Evolutionary conservation across 2,329 filamentous ascomycete species (phyloP).

Genomic region (Biscogniauxia mediterranea): DNA sequence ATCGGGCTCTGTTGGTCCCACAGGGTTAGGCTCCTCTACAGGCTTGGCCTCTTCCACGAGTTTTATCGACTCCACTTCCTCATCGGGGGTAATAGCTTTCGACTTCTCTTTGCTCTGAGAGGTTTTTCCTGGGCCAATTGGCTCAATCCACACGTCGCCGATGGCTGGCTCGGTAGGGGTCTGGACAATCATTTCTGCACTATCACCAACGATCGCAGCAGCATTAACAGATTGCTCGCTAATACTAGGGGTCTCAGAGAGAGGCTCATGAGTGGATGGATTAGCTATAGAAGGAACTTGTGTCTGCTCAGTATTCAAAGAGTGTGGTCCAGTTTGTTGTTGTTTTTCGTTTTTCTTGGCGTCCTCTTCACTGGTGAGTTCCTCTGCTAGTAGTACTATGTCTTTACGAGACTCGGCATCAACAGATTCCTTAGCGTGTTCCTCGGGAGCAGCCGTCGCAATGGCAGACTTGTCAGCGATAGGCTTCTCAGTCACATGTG

Average conservation of each 20-base stretch:
- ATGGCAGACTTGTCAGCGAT: conserved; percentile 4
- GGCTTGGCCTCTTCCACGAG: background rate
- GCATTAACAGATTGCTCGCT: conserved; percentile 9
- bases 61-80: background rate
- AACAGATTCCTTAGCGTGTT: background rate
- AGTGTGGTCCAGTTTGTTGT: conserved; percentile 18
- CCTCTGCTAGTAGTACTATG: conserved; percentile 26
- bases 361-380: conserved; percentile 32
- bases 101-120: conserved; percentile 24
- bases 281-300: conserved; percentile 4
- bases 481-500: background rate
- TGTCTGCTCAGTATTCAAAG: conserved; percentile 9
- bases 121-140: conserved; percentile 19
- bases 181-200: conserved; percentile 8
- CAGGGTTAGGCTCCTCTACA: background rate
- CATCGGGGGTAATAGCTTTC: background rate
- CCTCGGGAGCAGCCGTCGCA: background rate
- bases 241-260: conserved; percentile 3
- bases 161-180: conserved; percentile 4
- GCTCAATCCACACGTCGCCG: conserved; percentile 12
- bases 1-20: background rate
- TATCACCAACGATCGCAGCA: conserved; percentile 2
- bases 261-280: conserved; percentile 10
- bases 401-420: conserved; percentile 15
- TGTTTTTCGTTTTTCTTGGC: conserved; percentile 33